Percentiles rank a stretch among this genome's conserved stretches.
These are phyloP conservation scores for Geotrichum phurueaensis DNA, from an alignment of 1,139 yeast species.

Conservation along the genomic window DNA sequence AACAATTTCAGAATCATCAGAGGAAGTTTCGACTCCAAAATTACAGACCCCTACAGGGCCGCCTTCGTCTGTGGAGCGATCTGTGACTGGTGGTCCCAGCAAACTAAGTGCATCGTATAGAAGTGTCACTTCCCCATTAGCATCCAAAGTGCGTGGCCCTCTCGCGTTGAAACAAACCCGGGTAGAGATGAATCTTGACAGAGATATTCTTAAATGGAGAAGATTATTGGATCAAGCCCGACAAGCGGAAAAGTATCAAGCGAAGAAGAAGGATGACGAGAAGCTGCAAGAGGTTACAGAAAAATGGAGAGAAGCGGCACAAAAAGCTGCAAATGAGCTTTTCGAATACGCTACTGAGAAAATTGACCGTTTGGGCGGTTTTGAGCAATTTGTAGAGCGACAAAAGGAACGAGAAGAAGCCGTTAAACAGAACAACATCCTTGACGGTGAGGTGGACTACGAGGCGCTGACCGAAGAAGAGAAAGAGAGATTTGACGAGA, in stretches of 20 bases:
- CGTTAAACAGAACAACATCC: conserved; percentile 20
- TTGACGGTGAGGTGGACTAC: conserved; percentile 32
- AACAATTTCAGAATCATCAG: neutral
- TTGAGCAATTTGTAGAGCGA: conserved; percentile 37
- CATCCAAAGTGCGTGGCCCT: conserved; percentile 5
- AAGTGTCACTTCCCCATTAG: conserved; percentile 19
- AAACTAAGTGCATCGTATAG: conserved; percentile 3
- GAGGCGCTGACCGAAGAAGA: conserved; percentile 34
- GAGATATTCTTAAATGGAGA: conserved; percentile 28
- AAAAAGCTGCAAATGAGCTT: conserved; percentile 41
- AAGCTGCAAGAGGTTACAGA: conserved; percentile 32
- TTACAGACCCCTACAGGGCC: neutral
- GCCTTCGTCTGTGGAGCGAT: neutral
- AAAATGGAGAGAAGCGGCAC: conserved; percentile 44
- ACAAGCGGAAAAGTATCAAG: conserved; percentile 36
- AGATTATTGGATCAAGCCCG: conserved; percentile 33
- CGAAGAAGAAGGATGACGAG: conserved; percentile 25
- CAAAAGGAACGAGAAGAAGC: conserved; percentile 31
- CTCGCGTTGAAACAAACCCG: conserved; percentile 16
- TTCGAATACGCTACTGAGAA: conserved; percentile 40
- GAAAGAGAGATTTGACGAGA: conserved; percentile 22
- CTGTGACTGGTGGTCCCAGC: neutral
- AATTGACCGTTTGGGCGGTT: conserved; percentile 43
- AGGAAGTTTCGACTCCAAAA: neutral
- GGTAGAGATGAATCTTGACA: conserved; percentile 27